phyloP scores from a whole-genome alignment of 805 yeast species.

The Metschnikowia colocasiae region DNA sequence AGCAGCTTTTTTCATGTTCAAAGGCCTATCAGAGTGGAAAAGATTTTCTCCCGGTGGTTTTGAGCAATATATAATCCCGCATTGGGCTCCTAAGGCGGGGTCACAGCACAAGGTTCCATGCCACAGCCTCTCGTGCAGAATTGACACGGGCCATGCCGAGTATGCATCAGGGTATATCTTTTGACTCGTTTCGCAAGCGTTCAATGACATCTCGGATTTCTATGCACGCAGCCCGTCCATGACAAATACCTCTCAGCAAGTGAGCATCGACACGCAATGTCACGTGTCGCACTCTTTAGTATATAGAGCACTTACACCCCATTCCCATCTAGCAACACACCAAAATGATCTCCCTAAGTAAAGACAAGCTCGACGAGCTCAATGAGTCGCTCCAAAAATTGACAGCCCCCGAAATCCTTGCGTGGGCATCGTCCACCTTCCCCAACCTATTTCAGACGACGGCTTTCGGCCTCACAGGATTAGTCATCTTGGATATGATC shows the following conservation, averaged over 20 bases:
- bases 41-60: background rate
- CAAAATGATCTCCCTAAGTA: slow-evolving; percentile 19
- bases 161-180: background rate
- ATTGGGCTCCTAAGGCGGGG: background rate
- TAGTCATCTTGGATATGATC: slow-evolving; percentile 82
- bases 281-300: slow-evolving; percentile 12
- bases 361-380: slow-evolving; percentile 59
- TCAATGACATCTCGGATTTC: background rate
- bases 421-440: slow-evolving; percentile 81
- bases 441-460: slow-evolving; percentile 87
- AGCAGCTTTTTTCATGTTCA: background rate
- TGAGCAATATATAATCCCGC: background rate
- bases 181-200: background rate
- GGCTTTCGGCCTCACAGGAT: slow-evolving; percentile 91
- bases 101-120: background rate
- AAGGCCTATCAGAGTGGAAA: background rate
- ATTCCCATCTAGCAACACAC: background rate
- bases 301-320: background rate
- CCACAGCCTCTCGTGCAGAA: background rate
- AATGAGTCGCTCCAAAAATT: slow-evolving; percentile 56
- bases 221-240: background rate
- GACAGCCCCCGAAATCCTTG: slow-evolving; percentile 67
- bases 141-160: background rate
- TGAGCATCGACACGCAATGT: slow-evolving; percentile 12
- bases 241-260: background rate